These are phyloP conservation scores for Priceomyces fermenticarens DNA, from an alignment of 805 yeast genomes.

Conservation along the genomic window DNA sequence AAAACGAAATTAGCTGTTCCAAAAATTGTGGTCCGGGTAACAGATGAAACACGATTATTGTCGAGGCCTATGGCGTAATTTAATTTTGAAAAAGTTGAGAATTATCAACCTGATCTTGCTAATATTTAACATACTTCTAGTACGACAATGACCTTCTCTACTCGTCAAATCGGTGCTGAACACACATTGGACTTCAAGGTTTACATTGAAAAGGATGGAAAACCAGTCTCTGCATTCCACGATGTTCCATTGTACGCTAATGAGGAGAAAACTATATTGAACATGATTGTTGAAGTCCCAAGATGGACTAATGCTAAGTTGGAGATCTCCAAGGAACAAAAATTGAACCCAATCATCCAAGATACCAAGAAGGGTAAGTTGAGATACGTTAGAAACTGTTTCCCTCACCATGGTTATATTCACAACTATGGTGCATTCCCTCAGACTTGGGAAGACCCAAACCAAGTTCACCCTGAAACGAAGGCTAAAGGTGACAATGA, in stretches of 20 bases:
- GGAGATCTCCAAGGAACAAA: constrained; percentile 83
- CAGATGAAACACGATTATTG: too few relatives aligned
- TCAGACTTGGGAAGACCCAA: constrained; percentile 80
- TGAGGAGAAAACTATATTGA: constrained; percentile 75
- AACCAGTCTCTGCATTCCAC: constrained; percentile 94
- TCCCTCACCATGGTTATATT: constrained; percentile 98
- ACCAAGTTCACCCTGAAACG: constrained; percentile 64
- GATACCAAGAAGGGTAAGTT: constrained; percentile 97
- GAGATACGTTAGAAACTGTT: constrained; percentile 94
- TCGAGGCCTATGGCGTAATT: too few relatives aligned
- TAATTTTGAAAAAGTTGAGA: too few relatives aligned
- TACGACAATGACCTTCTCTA: constrained; percentile 67
- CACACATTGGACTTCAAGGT: constrained; percentile 93
- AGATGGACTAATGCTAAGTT: constrained; percentile 98
- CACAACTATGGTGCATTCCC: constrained; percentile 99
- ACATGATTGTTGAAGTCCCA: constrained; percentile 94
- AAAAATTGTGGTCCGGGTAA: too few relatives aligned
- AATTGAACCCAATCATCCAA: constrained; percentile 91
- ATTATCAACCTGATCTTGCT: neutral
- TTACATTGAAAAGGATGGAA: constrained; percentile 88
- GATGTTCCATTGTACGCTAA: constrained; percentile 77
- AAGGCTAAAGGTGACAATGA: constrained; percentile 81
- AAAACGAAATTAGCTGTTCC: too few relatives aligned
- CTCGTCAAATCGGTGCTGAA: constrained; percentile 94
- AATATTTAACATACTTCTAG: neutral